Percentiles rank a stretch among this genome's conserved stretches.
These are phyloP conservation scores for Hanseniaspora singularis DNA, from an alignment of 805 yeast genomes.

Conservation along the genomic window DNA sequence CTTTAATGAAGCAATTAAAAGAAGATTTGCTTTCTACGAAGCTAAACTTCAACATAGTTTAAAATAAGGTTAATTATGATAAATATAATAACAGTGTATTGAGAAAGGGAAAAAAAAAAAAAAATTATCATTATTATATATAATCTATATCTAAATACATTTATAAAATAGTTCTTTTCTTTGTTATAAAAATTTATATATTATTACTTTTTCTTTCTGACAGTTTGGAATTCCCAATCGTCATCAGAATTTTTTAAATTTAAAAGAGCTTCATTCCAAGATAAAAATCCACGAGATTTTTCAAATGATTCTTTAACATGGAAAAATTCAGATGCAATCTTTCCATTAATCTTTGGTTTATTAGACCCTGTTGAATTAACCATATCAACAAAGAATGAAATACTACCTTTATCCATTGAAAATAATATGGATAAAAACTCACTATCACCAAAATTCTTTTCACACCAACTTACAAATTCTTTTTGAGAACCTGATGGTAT, in stretches of 20 bases:
- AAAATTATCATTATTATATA: too few relatives aligned
- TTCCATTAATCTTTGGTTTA: constrained; percentile 31
- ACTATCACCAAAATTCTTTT: constrained; percentile 5
- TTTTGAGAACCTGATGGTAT: constrained; percentile 8
- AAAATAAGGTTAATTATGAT: neutral
- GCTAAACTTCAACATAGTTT: constrained; percentile 8
- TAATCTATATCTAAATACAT: too few relatives aligned
- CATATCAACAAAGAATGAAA: constrained; percentile 11
- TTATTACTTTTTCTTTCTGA: constrained; percentile 39
- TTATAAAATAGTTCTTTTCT: neutral
- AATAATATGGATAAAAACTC: constrained; percentile 9
- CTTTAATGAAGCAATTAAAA: constrained; percentile 79
- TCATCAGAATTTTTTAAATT: constrained; percentile 32
- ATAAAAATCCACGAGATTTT: constrained; percentile 37
- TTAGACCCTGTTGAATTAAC: constrained; percentile 9
- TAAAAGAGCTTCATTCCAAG: constrained; percentile 64
- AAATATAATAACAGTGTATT: neutral
- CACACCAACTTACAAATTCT: constrained; percentile 8
- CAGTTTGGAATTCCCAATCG: constrained; percentile 57
- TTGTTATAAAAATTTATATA: neutral
- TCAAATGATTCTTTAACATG: constrained; percentile 68
- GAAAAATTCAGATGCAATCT: constrained; percentile 83
- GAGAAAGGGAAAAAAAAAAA: too few relatives aligned
- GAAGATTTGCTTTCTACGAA: constrained; percentile 36
- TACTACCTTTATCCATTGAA: constrained; percentile 6